phyloP scores from a whole-genome alignment of 2,329 filamentous ascomycete genomes.

The Fusarium luffae region DNA sequence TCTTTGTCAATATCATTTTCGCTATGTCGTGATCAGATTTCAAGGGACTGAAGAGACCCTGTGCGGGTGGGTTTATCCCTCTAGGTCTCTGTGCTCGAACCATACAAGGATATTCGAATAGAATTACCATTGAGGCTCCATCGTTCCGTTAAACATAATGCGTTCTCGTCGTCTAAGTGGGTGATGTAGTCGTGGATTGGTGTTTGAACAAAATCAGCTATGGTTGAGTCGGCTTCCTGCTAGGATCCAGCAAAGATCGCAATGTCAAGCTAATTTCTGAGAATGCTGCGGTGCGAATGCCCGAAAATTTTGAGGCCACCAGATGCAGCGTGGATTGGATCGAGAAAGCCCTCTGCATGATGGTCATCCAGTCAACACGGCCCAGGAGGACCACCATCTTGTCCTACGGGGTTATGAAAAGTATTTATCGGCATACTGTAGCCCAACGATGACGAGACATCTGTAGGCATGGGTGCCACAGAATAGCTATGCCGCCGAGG shows the following conservation, averaged over 20 bases:
- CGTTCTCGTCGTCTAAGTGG: background rate
- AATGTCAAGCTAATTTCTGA: background rate
- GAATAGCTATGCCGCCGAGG: constrained; percentile 43
- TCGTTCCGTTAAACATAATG: background rate
- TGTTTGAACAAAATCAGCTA: background rate
- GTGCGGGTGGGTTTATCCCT: background rate
- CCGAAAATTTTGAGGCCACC: constrained; percentile 2
- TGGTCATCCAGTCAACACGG: constrained; percentile 39
- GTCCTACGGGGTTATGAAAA: constrained; percentile 36
- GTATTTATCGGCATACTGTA: constrained; percentile 44
- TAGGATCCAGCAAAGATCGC: background rate
- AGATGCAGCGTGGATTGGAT: background rate
- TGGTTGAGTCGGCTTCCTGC: background rate
- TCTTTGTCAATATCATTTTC: background rate
- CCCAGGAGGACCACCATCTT: constrained; percentile 34
- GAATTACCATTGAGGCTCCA: background rate
- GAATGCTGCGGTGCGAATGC: background rate
- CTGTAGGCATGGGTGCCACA: constrained; percentile 35
- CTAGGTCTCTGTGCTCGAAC: background rate
- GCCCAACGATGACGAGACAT: constrained; percentile 38
- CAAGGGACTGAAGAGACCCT: background rate
- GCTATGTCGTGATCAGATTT: background rate
- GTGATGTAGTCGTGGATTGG: background rate
- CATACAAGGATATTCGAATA: background rate
- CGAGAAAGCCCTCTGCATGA: constrained; percentile 12